Conservation (phyloP, 1,284 basidiomycete species). For the Cutaneotrichosporon cutaneum region DNA sequence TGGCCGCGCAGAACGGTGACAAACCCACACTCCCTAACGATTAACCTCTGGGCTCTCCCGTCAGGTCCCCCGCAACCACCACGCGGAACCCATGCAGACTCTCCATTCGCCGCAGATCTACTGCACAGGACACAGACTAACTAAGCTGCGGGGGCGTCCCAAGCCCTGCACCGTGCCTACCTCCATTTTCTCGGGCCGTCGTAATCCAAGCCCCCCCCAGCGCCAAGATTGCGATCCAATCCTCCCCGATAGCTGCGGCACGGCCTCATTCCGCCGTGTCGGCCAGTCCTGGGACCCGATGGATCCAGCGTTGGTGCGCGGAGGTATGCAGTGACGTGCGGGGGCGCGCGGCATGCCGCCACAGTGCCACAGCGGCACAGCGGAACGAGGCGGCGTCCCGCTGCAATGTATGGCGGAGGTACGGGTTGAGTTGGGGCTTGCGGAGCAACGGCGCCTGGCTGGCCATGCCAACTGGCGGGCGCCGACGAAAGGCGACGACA, state of each 20-base stretch:
- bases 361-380: neutral
- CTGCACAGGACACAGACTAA: too few relatives aligned
- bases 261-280: neutral
- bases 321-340: neutral
- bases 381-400: slow-evolving; percentile 1
- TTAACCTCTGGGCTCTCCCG: neutral
- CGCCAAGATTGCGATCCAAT: neutral
- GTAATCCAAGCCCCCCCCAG: neutral
- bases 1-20: neutral
- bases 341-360: neutral
- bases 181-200: neutral
- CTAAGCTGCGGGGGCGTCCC: too few relatives aligned
- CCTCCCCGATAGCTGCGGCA: neutral
- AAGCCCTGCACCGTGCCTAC: too few relatives aligned
- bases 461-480: too few relatives aligned
- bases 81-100: neutral
- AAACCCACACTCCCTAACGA: neutral
- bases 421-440: too few relatives aligned
- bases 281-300: neutral
- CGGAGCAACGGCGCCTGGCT: too few relatives aligned
- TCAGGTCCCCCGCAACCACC: neutral
- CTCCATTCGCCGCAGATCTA: too few relatives aligned
- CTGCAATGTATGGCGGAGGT: neutral
- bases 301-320: neutral
- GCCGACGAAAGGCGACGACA: too few relatives aligned